A percentile compares a stretch with the other conserved stretches of the same genome.
Conservation (phyloP, 129 eudicot genomes). For the Rutidosis leptorrhynchoides region DNA sequence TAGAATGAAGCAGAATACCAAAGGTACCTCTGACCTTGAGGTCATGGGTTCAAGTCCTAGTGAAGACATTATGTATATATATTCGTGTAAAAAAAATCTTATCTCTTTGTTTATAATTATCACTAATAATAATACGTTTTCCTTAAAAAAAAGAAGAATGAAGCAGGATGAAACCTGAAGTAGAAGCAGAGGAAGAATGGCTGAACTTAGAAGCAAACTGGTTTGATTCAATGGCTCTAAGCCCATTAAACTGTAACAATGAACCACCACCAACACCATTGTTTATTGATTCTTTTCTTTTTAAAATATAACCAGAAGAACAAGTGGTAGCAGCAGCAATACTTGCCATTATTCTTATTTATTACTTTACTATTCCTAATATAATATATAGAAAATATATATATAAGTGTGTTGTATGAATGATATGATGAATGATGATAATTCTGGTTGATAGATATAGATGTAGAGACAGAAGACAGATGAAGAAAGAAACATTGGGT, state of each 20-base stretch:
- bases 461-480: constrained; percentile 13
- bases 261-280: constrained; percentile 41
- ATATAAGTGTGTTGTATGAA: no score
- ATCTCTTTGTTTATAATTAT: no score
- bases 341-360: constrained; percentile 46
- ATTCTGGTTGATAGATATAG: constrained; percentile 15
- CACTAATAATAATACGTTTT: no score
- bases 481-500: constrained; percentile 28
- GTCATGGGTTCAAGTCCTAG: no score
- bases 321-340: constrained; percentile 42
- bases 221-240: constrained; percentile 39
- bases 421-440: constrained; percentile 5
- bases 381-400: no score
- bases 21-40: no score
- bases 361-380: neutral
- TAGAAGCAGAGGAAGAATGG: constrained; percentile 33
- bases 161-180: constrained; percentile 37
- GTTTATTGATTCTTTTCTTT: constrained; percentile 29
- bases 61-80: no score
- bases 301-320: constrained; percentile 48
- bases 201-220: constrained; percentile 30
- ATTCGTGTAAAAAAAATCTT: no score
- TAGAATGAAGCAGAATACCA: no score
- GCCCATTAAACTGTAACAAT: constrained; percentile 49
- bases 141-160: neutral